These are phyloP conservation scores for Leishmania aethiopica DNA, from an alignment of 208 protist species.

Conservation along the genomic window DNA sequence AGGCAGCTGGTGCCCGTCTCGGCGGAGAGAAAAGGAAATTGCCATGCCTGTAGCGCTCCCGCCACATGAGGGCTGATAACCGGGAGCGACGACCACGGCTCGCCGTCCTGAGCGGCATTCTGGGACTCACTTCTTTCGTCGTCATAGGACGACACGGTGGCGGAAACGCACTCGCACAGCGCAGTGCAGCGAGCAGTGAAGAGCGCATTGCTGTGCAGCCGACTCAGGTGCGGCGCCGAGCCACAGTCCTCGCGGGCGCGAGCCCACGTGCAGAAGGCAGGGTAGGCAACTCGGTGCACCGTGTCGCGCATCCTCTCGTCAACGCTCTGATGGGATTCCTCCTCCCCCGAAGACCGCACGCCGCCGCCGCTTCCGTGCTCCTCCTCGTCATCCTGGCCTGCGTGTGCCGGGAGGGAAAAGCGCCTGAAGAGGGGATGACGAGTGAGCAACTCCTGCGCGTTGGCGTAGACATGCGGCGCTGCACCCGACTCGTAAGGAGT, in stretches of 20 bases:
- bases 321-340: background rate
- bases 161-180: constrained; percentile 15
- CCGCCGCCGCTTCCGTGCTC: background rate
- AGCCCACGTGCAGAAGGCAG: constrained; percentile 43
- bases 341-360: background rate
- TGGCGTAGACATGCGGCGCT: constrained; percentile 12
- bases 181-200: constrained; percentile 39
- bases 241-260: constrained; percentile 36
- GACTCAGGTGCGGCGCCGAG: constrained; percentile 44
- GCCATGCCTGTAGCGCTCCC: constrained; percentile 12
- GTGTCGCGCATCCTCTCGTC: constrained; percentile 38
- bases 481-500: no score
- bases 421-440: constrained; percentile 25
- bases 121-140: background rate
- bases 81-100: background rate
- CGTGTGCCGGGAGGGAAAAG: background rate
- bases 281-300: constrained; percentile 65
- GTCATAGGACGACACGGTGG: background rate
- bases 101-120: background rate
- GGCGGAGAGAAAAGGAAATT: background rate
- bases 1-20: background rate
- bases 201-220: constrained; percentile 70
- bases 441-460: constrained; percentile 34
- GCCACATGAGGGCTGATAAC: constrained; percentile 13
- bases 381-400: background rate